Percentiles rank a stretch among this genome's conserved stretches.
These are phyloP conservation scores for Paratinospora sagittata DNA, from an alignment of 164 flowering plant species.

Conservation along the genomic window DNA sequence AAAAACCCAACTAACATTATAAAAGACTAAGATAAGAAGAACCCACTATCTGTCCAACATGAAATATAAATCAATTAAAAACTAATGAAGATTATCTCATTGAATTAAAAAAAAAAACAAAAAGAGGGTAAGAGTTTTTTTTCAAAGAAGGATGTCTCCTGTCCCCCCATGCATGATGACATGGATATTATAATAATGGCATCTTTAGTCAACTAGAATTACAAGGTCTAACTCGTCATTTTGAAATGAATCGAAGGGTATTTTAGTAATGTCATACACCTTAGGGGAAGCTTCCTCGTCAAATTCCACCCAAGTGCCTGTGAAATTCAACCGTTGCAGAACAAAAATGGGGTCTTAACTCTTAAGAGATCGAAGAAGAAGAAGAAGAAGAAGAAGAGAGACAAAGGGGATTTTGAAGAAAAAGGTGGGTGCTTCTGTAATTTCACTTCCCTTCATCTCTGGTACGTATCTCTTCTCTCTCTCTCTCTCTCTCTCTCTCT, in stretches of 20 bases:
- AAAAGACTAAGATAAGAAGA: no score
- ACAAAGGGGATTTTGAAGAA: neutral
- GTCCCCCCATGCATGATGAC: neutral
- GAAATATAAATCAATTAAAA: no score
- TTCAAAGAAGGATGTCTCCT: no score
- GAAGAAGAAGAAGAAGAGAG: neutral
- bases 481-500: slow-evolving; percentile 10
- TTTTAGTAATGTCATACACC: neutral
- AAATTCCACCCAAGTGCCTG: neutral
- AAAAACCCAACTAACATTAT: no score
- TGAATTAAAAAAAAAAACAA: no score
- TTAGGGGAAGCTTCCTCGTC: neutral
- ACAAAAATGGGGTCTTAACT: neutral
- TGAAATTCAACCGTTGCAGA: neutral
- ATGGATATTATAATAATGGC: neutral
- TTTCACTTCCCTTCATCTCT: neutral
- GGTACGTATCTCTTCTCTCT: neutral
- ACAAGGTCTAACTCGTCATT: neutral
- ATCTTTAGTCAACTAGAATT: neutral
- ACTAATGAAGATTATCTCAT: no score
- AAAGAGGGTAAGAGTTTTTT: no score
- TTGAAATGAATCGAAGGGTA: neutral
- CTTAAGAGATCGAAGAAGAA: neutral
- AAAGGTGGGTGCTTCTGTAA: neutral
- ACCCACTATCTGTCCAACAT: no score